Base-by-base conservation (phyloP, 2,329 filamentous ascomycete genomes). In the Ceratocystis papillata region DNA sequence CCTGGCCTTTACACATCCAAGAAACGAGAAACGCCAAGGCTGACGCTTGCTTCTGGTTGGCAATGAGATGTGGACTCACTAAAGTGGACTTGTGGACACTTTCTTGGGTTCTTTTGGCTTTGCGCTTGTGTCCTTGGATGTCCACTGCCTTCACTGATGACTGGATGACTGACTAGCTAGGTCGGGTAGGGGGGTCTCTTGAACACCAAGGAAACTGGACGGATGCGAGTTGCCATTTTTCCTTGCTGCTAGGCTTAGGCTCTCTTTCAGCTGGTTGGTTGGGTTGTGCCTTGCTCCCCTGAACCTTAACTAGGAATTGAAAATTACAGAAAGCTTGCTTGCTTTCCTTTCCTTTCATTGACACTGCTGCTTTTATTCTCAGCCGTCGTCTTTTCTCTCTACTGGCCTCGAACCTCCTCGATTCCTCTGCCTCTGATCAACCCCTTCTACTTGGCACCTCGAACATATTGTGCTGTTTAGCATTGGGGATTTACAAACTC, bases 281-380 rank as follows among this genome's bases (percentile, higher is more conserved):
- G 55, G 55, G 55, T 59, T 63, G 61, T 50, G 61, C 41, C 41
- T 48, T 63, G 61, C 45, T 63, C 61, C 46, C 61, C 61, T 63
- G 61, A 63, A 63, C 44, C 46, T 63, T 46, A 63, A 50, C 63
- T 60, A 46, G 37, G 53, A 44, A 65, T 28, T 59, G 55, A 59
- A 59, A 59, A 59, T 55, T 59, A 28, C 55, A 30, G 50, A 59
- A 59, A 65, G 63, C 63, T 65, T 64, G 22, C 41, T 65, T 65
- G 22, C 37, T 30, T 65, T 48, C 25, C 41, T 61, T 65, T 65
- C 59, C 45, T 48, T 59, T 65, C 8, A 30, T 62, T n/a, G 33
- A 44, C 44, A 45, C 59, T 33, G 33, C 30, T 44, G 30, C 33
- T 59, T 33, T 59, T 33, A 28, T 17, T 8, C 15, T 37, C 28